phyloP scores from a whole-genome alignment of 129 eudicot genomes.

The Heracleum sosnowskyi region DNA sequence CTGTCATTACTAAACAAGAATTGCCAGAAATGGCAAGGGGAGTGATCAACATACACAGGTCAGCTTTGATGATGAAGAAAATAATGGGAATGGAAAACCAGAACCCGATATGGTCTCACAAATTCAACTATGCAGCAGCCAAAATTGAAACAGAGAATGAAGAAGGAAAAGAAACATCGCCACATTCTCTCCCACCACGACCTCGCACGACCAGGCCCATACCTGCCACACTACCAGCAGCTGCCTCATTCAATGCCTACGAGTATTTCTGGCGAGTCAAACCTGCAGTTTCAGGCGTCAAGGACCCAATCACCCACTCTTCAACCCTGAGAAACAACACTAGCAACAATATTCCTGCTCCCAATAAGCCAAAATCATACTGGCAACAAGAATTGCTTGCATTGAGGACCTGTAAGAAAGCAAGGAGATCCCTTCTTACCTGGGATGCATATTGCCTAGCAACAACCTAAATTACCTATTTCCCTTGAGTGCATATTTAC shows the following conservation, averaged over 20 bases:
- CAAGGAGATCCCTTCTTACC: constrained; percentile 41
- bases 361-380: constrained; percentile 8
- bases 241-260: constrained; percentile 49
- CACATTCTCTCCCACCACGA: constrained; percentile 40
- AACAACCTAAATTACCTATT: constrained; percentile 34
- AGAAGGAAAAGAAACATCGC: not conserved
- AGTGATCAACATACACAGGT: constrained; percentile 29
- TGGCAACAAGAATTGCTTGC: constrained; percentile 37
- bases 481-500: not conserved
- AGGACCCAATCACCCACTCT: constrained; percentile 24
- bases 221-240: constrained; percentile 25
- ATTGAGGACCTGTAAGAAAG: constrained; percentile 56
- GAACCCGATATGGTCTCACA: constrained; percentile 41
- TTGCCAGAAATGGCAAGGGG: constrained; percentile 21
- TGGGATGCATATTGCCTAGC: constrained; percentile 92
- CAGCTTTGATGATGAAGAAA: constrained; percentile 38
- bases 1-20: constrained; percentile 11
- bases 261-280: constrained; percentile 71
- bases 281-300: constrained; percentile 25
- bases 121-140: constrained; percentile 19
- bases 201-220: constrained; percentile 30
- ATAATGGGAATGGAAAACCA: constrained; percentile 26
- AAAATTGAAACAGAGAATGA: not conserved
- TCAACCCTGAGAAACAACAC: constrained; percentile 26
- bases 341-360: not conserved